A percentile compares a stretch with the other conserved stretches of the same genome.
phyloP scores from a whole-genome alignment of 1,284 basidiomycete genomes.

The Ustilago bromivora region DNA sequence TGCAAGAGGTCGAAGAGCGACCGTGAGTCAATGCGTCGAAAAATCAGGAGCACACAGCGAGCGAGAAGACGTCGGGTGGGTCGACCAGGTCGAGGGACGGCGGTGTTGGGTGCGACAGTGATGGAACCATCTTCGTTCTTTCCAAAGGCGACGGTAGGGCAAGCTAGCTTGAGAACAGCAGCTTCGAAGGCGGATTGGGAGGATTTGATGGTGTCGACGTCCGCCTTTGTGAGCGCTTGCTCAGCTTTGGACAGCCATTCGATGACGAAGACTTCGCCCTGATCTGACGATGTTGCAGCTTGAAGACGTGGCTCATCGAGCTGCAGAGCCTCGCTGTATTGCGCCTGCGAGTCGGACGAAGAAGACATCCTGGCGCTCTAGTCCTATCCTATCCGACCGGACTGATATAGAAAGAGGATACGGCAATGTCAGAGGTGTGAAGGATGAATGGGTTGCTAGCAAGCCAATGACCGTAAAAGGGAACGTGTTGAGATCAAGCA shows the following conservation, averaged over 20 bases:
- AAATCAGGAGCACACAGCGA: slow-evolving; percentile 82
- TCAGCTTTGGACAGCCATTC: slow-evolving; percentile 82
- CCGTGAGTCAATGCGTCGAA: slow-evolving; percentile 80
- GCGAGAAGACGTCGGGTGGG: slow-evolving; percentile 84
- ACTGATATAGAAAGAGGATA: neutral
- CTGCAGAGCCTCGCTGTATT: slow-evolving; percentile 35
- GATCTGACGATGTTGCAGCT: slow-evolving; percentile 75
- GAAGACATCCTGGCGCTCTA: slow-evolving; percentile 16
- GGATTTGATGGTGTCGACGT: slow-evolving; percentile 73
- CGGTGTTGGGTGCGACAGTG: slow-evolving; percentile 31
- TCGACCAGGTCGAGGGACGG: slow-evolving; percentile 76
- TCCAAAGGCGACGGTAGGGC: slow-evolving; percentile 37
- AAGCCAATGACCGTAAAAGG: neutral
- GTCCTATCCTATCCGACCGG: neutral
- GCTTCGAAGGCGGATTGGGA: slow-evolving; percentile 76
- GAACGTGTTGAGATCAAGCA: neutral
- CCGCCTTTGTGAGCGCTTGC: slow-evolving; percentile 73
- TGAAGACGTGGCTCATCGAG: slow-evolving; percentile 54
- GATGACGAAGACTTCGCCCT: slow-evolving; percentile 82
- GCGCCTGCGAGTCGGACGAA: slow-evolving; percentile 25
- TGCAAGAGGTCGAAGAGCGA: slow-evolving; percentile 87
- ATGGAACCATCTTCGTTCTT: slow-evolving; percentile 30
- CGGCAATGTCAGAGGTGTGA: neutral
- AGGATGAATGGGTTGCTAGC: neutral
- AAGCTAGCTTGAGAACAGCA: slow-evolving; percentile 76